These are phyloP conservation scores for Suhomyces faveliae DNA, from an alignment of 805 yeast genomes.

Conservation along the genomic window DNA sequence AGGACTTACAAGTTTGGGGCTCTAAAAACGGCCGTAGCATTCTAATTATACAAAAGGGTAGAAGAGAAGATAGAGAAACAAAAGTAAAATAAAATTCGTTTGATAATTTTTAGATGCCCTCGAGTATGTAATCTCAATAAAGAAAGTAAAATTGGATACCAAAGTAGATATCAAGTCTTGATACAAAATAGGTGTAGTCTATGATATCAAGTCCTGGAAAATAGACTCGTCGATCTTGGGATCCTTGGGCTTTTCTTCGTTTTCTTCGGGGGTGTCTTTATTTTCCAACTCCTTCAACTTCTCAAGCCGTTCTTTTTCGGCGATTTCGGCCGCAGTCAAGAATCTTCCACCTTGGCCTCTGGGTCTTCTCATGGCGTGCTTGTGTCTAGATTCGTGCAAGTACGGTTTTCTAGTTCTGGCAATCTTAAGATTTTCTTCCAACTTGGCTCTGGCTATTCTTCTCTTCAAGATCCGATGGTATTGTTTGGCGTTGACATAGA, in stretches of 20 bases:
- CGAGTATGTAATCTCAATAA: no score
- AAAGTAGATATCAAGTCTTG: no score
- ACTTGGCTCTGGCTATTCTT: conserved; percentile 87
- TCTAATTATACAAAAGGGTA: conserved; percentile 9
- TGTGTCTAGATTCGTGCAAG: conserved; percentile 93
- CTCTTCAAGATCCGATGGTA: conserved; percentile 92
- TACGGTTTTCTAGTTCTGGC: conserved; percentile 92
- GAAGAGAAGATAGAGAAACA: background rate
- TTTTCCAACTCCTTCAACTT: conserved; percentile 36
- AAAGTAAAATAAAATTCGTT: background rate
- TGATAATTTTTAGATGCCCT: background rate
- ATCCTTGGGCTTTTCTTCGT: background rate
- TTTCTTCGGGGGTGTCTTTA: conserved; percentile 11
- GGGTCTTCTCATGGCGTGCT: conserved; percentile 98
- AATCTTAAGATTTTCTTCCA: conserved; percentile 84
- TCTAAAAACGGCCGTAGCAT: conserved; percentile 2
- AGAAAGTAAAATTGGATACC: no score
- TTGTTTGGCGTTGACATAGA: conserved; percentile 96
- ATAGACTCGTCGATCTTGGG: conserved; percentile 13
- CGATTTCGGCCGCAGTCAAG: conserved; percentile 78
- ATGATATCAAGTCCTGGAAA: conserved; percentile 16
- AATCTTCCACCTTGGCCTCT: conserved; percentile 99
- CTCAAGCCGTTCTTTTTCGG: conserved; percentile 43
- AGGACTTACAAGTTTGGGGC: background rate
- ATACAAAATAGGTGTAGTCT: no score